Percentiles rank a stretch among this genome's conserved stretches.
These are phyloP conservation scores for Aureobasidium sp. DNA, from an alignment of 2,329 filamentous ascomycete species.

Conservation along the genomic window DNA sequence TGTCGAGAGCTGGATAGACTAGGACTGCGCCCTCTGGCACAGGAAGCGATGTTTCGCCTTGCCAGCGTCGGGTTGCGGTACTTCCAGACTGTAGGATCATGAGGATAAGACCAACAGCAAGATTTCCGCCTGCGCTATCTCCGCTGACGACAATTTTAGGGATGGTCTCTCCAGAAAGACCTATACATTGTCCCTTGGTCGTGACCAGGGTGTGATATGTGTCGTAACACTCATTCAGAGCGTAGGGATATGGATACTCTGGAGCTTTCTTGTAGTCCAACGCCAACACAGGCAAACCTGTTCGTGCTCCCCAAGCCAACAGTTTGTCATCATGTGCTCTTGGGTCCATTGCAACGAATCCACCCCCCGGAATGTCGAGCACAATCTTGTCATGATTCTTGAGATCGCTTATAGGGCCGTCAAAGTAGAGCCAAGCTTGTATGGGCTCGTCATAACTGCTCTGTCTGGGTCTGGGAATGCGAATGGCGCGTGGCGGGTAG, in stretches of 20 bases:
- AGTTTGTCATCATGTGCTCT: slow-evolving; percentile 90
- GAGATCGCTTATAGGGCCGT: slow-evolving; percentile 73
- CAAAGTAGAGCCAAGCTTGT: slow-evolving; percentile 86
- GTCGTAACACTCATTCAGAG: slow-evolving; percentile 81
- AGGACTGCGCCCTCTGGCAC: slow-evolving; percentile 78
- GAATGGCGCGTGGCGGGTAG: slow-evolving; percentile 73
- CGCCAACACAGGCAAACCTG: slow-evolving; percentile 80
- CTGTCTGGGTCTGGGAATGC: slow-evolving; percentile 71
- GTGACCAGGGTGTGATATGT: slow-evolving; percentile 69
- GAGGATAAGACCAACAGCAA: slow-evolving; percentile 71
- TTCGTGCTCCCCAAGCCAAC: slow-evolving; percentile 83
- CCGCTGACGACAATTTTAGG: slow-evolving; percentile 69
- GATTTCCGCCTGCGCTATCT: slow-evolving; percentile 76
- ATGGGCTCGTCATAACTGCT: slow-evolving; percentile 82
- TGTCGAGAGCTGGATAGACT: slow-evolving; percentile 84
- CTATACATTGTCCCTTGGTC: slow-evolving; percentile 67
- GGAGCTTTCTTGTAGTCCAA: slow-evolving; percentile 86
- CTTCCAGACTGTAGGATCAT: slow-evolving; percentile 68
- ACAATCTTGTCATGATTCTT: slow-evolving; percentile 71
- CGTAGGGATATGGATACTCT: slow-evolving; percentile 78
- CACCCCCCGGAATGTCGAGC: slow-evolving; percentile 85
- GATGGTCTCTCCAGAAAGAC: slow-evolving; percentile 57
- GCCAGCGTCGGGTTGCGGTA: slow-evolving; percentile 47
- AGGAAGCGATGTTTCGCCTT: slow-evolving; percentile 52
- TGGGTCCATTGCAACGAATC: slow-evolving; percentile 96